Evolutionary conservation across 805 yeast species (phyloP).

Genomic region (Candida boleticola): DNA sequence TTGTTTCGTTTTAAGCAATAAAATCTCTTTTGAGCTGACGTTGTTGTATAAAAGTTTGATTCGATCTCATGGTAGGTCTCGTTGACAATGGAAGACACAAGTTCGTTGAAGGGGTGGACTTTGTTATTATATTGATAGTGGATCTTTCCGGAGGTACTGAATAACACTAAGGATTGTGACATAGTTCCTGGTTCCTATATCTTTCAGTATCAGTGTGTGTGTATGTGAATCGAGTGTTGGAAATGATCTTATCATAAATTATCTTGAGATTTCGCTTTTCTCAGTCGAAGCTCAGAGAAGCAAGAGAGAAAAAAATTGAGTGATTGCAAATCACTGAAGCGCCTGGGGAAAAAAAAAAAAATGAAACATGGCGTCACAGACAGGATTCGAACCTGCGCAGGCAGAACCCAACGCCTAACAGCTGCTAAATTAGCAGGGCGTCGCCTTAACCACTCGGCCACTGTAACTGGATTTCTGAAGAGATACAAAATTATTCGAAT

Average conservation of each 20-base stretch:
- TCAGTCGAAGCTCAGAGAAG: too few relatives aligned
- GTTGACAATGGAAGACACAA: slow-evolving; percentile 32
- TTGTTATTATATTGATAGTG: slow-evolving; percentile 36
- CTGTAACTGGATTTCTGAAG: slow-evolving; percentile 49
- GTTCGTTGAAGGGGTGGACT: slow-evolving; percentile 38
- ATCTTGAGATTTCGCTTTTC: too few relatives aligned
- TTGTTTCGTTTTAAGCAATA: slow-evolving; percentile 27
- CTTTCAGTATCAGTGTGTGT: too few relatives aligned
- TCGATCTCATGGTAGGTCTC: slow-evolving; percentile 34
- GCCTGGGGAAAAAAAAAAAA: slow-evolving; percentile 2
- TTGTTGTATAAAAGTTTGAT: slow-evolving; percentile 29
- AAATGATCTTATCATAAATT: too few relatives aligned
- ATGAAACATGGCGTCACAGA: slow-evolving; percentile 80
- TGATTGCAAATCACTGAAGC: too few relatives aligned
- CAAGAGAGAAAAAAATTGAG: too few relatives aligned
- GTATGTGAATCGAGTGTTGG: too few relatives aligned
- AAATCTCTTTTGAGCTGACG: slow-evolving; percentile 32
- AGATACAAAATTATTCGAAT: neutral
- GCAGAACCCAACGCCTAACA: slow-evolving; percentile 47
- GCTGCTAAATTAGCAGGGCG: slow-evolving; percentile 68
- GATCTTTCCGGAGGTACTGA: slow-evolving; percentile 34
- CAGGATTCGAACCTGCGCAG: slow-evolving; percentile 99
- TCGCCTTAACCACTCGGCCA: slow-evolving; percentile 96
- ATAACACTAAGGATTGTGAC: slow-evolving; percentile 41
- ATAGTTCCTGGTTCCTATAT: slow-evolving; percentile 14